These are phyloP conservation scores for Pseudonitzschia multiseries DNA, from an alignment of 108 stramenopile species.

Conservation along the genomic window DNA sequence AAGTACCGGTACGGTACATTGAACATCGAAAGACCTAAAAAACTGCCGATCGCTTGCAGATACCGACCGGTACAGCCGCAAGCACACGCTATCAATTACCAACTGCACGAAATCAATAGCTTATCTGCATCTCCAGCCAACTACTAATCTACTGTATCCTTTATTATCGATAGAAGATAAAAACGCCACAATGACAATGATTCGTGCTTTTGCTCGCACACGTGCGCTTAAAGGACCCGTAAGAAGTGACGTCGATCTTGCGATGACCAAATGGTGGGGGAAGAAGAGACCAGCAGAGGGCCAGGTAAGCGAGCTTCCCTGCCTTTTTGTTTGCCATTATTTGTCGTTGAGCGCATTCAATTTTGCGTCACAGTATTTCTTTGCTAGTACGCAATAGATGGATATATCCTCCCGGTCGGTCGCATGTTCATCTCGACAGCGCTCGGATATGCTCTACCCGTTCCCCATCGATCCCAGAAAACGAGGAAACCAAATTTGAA, in stretches of 20 bases:
- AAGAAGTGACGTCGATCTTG: constrained; percentile 56
- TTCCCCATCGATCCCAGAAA: too few species aligned
- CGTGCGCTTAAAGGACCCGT: constrained; percentile 35
- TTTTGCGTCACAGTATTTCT: too few species aligned
- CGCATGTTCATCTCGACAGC: too few species aligned
- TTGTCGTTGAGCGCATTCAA: background rate
- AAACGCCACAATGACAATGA: constrained; percentile 16
- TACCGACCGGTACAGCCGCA: too few species aligned
- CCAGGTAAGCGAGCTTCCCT: constrained; percentile 45
- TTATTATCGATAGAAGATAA: background rate
- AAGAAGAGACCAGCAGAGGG: constrained; percentile 73
- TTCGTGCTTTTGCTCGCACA: constrained; percentile 42
- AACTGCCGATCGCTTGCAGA: background rate
- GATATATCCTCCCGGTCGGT: too few species aligned
- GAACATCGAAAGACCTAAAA: background rate
- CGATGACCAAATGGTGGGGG: constrained; percentile 80
- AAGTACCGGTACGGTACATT: too few species aligned
- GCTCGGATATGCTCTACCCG: too few species aligned
- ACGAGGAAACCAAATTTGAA: too few species aligned
- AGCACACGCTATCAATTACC: too few species aligned
- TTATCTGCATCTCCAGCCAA: background rate
- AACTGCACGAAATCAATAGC: background rate
- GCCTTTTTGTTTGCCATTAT: background rate
- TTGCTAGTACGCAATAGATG: too few species aligned
- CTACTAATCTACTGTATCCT: background rate